Evolutionary conservation across 139 green algal genomes (phyloP).

Genomic region (Micractinium sp.): DNA sequence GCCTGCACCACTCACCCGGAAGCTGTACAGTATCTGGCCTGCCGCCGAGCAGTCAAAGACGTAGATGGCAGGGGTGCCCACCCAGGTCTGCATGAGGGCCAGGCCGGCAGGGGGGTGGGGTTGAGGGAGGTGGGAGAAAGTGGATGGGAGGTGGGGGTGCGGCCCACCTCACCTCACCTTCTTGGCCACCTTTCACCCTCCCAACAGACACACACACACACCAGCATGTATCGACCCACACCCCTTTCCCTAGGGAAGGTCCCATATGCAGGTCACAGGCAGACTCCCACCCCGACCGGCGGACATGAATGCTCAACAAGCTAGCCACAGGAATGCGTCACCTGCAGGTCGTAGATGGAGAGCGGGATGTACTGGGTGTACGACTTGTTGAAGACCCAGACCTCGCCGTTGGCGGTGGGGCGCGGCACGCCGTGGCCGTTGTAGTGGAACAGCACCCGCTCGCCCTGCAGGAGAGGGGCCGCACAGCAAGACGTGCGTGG

Average conservation of each 20-base stretch:
- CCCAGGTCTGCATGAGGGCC: slow-evolving; percentile 75
- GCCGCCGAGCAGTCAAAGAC: slow-evolving; percentile 97
- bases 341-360: slow-evolving; percentile 95
- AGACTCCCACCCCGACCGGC: no score
- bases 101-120: not conserved
- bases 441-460: slow-evolving; percentile 99
- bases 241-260: no score
- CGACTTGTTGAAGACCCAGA: slow-evolving; percentile 97
- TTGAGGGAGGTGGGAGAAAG: not conserved
- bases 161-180: not conserved
- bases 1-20: slow-evolving; percentile 47
- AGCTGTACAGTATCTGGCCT: slow-evolving; percentile 90
- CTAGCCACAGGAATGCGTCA: no score
- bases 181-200: not conserved
- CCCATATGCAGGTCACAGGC: no score
- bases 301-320: no score
- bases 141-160: no score
- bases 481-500: not conserved
- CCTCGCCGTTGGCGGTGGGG: slow-evolving; percentile 96
- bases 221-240: no score
- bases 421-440: slow-evolving; percentile 98
- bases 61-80: slow-evolving; percentile 94
- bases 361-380: slow-evolving; percentile 99
- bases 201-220: no score
- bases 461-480: slow-evolving; percentile 67